Conservation (phyloP, 208 protist species). For the Leishmania amazonensis region DNA sequence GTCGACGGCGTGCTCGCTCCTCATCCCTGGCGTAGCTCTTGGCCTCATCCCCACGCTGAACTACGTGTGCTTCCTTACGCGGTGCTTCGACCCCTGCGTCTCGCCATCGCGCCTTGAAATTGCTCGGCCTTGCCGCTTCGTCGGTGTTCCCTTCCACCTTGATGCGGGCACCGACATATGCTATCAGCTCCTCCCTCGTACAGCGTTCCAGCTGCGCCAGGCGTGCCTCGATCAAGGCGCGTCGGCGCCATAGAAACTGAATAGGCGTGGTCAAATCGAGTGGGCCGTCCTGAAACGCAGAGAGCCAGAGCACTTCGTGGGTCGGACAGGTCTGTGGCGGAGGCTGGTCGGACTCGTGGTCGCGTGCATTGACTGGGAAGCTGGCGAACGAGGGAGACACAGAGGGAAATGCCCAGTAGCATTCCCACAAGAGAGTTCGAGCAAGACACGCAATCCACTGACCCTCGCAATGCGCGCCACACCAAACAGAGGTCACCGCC, state of each 20-base stretch:
- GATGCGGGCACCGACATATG: slow-evolving; percentile 35
- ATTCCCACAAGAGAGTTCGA: slow-evolving; percentile 66
- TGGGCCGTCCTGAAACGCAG: slow-evolving; percentile 67
- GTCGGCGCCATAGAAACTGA: slow-evolving; percentile 46
- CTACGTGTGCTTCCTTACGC: not conserved
- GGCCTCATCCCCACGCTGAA: not conserved
- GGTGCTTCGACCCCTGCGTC: not conserved
- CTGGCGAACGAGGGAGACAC: not conserved
- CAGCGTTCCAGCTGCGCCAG: slow-evolving; percentile 57
- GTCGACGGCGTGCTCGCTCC: not conserved
- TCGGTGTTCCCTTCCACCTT: slow-evolving; percentile 8
- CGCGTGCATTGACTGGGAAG: not conserved
- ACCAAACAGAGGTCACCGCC: slow-evolving; percentile 32
- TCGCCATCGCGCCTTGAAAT: not conserved
- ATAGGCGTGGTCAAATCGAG: slow-evolving; percentile 45
- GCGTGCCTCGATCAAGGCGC: slow-evolving; percentile 42
- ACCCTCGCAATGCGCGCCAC: slow-evolving; percentile 78
- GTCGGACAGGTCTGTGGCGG: not conserved
- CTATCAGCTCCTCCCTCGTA: slow-evolving; percentile 40
- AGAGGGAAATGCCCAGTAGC: slow-evolving; percentile 34
- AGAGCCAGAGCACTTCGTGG: slow-evolving; percentile 54
- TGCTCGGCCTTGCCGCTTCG: not conserved
- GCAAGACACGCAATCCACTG: slow-evolving; percentile 67
- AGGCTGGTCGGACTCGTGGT: not conserved
- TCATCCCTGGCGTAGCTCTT: not conserved